These are phyloP conservation scores for Nothophaeocryptopus gaeumannii DNA, from an alignment of 2,329 filamentous ascomycete genomes.

Conservation along the genomic window DNA sequence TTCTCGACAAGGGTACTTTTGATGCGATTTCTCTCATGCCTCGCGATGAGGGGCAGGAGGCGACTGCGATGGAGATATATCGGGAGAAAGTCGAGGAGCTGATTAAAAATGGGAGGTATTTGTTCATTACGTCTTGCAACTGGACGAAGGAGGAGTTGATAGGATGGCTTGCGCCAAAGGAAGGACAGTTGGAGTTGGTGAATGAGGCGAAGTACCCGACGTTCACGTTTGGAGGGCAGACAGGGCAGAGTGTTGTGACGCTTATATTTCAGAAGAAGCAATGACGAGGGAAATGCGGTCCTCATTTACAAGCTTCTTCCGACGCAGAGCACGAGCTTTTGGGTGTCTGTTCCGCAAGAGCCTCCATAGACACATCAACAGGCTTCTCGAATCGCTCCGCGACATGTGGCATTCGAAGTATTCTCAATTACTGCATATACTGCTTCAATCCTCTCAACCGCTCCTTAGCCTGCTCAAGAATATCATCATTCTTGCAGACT, in stretches of 20 bases:
- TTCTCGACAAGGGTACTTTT: conserved; percentile 98
- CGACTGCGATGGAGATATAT: conserved; percentile 66
- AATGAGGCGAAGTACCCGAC: conserved; percentile 75
- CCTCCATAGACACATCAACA: too few relatives aligned
- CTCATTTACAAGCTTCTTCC: too few relatives aligned
- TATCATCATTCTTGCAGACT: conserved; percentile 89
- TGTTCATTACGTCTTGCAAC: conserved; percentile 93
- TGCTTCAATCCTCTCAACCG: conserved; percentile 50
- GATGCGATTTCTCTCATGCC: conserved; percentile 78
- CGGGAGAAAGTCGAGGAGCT: conserved; percentile 64
- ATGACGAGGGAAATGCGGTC: too few relatives aligned
- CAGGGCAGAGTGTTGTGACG: conserved; percentile 85
- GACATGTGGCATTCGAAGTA: too few relatives aligned
- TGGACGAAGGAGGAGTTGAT: conserved; percentile 90
- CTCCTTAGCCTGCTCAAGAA: conserved; percentile 55
- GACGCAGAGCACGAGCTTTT: too few relatives aligned
- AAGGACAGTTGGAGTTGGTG: conserved; percentile 56
- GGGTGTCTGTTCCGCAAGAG: too few relatives aligned
- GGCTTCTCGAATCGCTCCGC: too few relatives aligned
- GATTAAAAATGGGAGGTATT: conserved; percentile 66
- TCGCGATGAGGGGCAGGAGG: conserved; percentile 3
- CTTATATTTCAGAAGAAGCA: conserved; percentile 63
- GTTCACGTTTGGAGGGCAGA: conserved; percentile 84
- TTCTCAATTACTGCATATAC: conserved; percentile 40
- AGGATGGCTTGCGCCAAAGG: conserved; percentile 66